Conservation (phyloP, 2,329 filamentous ascomycete genomes). For the Diaporthe longicolla region DNA sequence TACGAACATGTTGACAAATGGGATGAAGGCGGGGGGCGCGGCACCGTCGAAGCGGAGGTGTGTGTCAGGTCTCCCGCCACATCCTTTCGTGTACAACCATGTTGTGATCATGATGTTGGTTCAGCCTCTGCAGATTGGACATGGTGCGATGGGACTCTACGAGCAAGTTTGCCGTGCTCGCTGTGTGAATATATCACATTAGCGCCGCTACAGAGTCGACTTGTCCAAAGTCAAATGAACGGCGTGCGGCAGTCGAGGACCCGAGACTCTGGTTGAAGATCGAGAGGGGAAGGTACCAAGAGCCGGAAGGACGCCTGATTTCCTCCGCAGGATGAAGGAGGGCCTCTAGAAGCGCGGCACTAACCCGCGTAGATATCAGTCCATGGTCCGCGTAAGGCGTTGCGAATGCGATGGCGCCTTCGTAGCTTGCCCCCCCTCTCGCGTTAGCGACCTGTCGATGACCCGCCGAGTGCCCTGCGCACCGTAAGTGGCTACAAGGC, state of each 20-base stretch:
- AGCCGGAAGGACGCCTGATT: conserved; percentile 3
- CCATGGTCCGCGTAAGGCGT: conserved; percentile 31
- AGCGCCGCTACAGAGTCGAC: not conserved
- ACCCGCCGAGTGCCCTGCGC: conserved; percentile 28
- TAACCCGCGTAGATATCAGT: conserved; percentile 17
- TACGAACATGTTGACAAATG: conserved; percentile 23
- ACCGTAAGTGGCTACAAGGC: conserved; percentile 16
- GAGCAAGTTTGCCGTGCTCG: conserved; percentile 20
- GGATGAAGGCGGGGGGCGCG: conserved; percentile 29
- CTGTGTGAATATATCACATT: conserved; percentile 26
- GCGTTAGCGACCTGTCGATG: conserved; percentile 24
- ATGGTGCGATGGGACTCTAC: conserved; percentile 12
- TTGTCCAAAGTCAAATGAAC: not conserved
- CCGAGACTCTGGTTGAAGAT: conserved; percentile 38
- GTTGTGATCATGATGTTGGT: not conserved
- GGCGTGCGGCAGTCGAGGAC: conserved; percentile 26
- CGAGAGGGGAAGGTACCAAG: conserved; percentile 37
- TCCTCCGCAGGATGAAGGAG: conserved; percentile 29
- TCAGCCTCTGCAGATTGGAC: conserved; percentile 11
- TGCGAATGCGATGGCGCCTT: conserved; percentile 35
- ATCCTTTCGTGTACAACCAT: conserved; percentile 2
- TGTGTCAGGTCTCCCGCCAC: conserved; percentile 25
- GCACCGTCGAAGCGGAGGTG: conserved; percentile 24
- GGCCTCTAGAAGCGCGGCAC: conserved; percentile 22
- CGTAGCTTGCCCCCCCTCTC: conserved; percentile 19